Conservation (phyloP, 805 yeast genomes). For the Wickerhamiella sergipiensis region DNA sequence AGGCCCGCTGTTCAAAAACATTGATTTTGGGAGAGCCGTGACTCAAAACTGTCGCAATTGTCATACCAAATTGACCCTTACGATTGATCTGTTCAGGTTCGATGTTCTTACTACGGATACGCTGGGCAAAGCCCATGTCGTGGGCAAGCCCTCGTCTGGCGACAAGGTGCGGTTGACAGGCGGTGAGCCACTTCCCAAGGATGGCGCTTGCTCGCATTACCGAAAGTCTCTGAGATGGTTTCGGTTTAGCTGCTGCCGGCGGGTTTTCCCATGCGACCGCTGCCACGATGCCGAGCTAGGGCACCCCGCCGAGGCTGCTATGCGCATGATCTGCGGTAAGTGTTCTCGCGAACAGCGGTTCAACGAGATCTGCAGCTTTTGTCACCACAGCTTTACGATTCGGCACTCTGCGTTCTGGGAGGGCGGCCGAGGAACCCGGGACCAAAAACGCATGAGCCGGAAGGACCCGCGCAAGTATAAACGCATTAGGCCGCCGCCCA, state of each 20-base stretch:
- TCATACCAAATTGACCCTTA: constrained; percentile 24
- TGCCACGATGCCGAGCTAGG: constrained; percentile 28
- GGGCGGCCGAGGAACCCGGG: constrained; percentile 33
- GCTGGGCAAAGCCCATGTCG: constrained; percentile 11
- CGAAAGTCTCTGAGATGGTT: constrained; percentile 31
- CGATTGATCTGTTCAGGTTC: constrained; percentile 24
- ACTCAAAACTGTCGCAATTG: constrained; percentile 25
- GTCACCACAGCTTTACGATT: constrained; percentile 25
- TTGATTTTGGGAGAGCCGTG: constrained; percentile 24
- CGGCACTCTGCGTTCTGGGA: constrained; percentile 31
- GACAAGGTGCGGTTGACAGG: constrained; percentile 23
- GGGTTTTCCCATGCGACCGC: constrained; percentile 30
- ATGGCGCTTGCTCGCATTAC: constrained; percentile 30
- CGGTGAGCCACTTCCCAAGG: constrained; percentile 28
- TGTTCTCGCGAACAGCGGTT: constrained; percentile 31
- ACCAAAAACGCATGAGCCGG: constrained; percentile 26
- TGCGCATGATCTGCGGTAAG: constrained; percentile 30
- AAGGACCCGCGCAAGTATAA: constrained; percentile 31
- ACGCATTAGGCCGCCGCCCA: constrained; percentile 4
- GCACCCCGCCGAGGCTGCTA: constrained; percentile 27
- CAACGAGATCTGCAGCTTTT: constrained; percentile 23
- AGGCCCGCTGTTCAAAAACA: constrained; percentile 21
- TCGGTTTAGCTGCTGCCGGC: constrained; percentile 30
- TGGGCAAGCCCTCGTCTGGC: constrained; percentile 12
- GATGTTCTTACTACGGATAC: constrained; percentile 22